These are phyloP conservation scores for Oryza officinalis DNA, from an alignment of 176 grass and related monocot species.

Conservation along the genomic window DNA sequence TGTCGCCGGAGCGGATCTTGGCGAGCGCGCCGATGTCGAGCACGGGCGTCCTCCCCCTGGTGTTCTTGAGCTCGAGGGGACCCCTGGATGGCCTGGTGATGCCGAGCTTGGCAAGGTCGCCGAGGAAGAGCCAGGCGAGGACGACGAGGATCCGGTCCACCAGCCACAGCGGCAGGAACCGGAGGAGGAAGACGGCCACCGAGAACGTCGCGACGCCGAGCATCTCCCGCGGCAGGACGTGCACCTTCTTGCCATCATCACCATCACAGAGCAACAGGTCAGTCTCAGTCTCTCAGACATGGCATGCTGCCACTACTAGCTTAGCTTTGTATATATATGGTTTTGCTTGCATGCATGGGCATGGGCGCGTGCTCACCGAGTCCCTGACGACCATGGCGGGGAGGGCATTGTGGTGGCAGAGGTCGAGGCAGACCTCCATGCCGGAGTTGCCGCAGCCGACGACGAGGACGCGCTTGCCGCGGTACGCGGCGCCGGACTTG, in stretches of 20 bases:
- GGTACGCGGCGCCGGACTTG: conserved; percentile 57
- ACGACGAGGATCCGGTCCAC: conserved; percentile 72
- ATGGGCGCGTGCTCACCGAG: conserved; percentile 59
- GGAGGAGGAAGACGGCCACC: conserved; percentile 56
- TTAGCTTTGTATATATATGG: too few relatives aligned
- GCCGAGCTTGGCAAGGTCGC: conserved; percentile 55
- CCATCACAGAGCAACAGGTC: background rate
- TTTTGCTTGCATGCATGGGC: background rate
- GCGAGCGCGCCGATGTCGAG: conserved; percentile 66
- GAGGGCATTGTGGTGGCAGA: conserved; percentile 70
- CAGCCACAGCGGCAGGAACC: conserved; percentile 61
- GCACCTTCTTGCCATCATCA: conserved; percentile 54
- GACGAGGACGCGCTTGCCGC: conserved; percentile 71
- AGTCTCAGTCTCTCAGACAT: background rate
- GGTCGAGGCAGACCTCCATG: conserved; percentile 88
- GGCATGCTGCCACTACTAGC: too few relatives aligned
- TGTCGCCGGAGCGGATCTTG: conserved; percentile 68
- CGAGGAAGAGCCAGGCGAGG: conserved; percentile 64
- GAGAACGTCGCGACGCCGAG: conserved; percentile 74
- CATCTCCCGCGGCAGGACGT: conserved; percentile 75
- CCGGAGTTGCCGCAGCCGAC: conserved; percentile 85
- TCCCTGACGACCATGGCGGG: conserved; percentile 77
- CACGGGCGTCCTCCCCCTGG: conserved; percentile 63
- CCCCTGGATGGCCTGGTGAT: conserved; percentile 52
- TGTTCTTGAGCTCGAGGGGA: conserved; percentile 72